phyloP scores from a whole-genome alignment of 495 filamentous ascomycete species.

The Pyrenula massariospora region DNA sequence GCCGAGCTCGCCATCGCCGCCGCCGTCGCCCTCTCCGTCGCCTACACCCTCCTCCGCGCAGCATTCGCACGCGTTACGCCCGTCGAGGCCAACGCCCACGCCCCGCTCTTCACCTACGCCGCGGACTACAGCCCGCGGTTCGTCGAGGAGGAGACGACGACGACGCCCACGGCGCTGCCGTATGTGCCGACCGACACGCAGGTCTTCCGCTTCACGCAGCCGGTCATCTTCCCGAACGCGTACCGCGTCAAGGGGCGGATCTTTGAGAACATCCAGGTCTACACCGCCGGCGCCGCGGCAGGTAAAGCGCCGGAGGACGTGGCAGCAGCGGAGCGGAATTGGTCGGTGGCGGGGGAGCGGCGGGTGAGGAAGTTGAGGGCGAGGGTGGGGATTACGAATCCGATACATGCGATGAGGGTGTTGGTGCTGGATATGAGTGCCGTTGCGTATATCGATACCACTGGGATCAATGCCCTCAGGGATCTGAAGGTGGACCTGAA shows the following conservation, averaged over 20 bases:
- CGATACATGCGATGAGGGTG: slow-evolving; percentile 12
- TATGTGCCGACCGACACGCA: slow-evolving; percentile 21
- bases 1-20: slow-evolving; percentile 34
- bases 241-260: slow-evolving; percentile 25
- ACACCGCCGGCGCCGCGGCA: slow-evolving; percentile 11
- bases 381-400: slow-evolving; percentile 4
- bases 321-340: slow-evolving; percentile 24
- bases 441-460: slow-evolving; percentile 19
- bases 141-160: neutral
- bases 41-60: slow-evolving; percentile 29
- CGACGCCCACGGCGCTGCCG: slow-evolving; percentile 4
- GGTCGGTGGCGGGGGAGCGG: slow-evolving; percentile 28
- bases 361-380: slow-evolving; percentile 18
- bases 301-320: slow-evolving; percentile 14
- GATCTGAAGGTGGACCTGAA: slow-evolving; percentile 19
- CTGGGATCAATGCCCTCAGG: slow-evolving; percentile 16
- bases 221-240: slow-evolving; percentile 36
- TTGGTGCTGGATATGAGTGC: slow-evolving; percentile 17
- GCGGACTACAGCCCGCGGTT: neutral
- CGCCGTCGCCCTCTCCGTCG: slow-evolving; percentile 30
- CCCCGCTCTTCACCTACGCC: slow-evolving; percentile 1
- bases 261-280: slow-evolving; percentile 28
- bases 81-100: slow-evolving; percentile 3
- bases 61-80: slow-evolving; percentile 21
- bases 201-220: slow-evolving; percentile 27